These are phyloP conservation scores for Didymella glomerata DNA, from an alignment of 2,329 filamentous ascomycete genomes.

Conservation along the genomic window DNA sequence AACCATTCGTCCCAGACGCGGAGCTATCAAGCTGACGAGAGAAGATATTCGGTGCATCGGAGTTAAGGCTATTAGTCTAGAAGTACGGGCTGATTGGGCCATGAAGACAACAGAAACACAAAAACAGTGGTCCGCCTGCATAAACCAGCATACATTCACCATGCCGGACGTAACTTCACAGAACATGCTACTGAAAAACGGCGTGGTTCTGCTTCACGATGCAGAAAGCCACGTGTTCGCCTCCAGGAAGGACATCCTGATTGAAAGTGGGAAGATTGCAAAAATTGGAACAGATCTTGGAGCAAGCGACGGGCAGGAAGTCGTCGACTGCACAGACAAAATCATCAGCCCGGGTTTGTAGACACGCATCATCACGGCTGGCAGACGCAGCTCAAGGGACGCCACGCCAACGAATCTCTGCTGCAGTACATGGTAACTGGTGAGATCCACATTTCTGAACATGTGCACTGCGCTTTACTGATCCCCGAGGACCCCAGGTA, in stretches of 20 bases:
- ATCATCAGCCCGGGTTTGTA: slow-evolving; percentile 64
- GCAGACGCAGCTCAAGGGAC: slow-evolving; percentile 65
- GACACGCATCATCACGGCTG: slow-evolving; percentile 62
- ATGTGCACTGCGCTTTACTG: slow-evolving; percentile 48
- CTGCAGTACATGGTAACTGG: slow-evolving; percentile 55
- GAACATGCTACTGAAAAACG: slow-evolving; percentile 47
- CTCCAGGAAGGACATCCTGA: slow-evolving; percentile 44
- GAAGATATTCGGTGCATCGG: not conserved
- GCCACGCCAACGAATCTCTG: slow-evolving; percentile 61
- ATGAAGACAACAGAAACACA: not conserved
- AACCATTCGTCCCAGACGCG: too few relatives aligned
- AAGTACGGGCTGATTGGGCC: not conserved
- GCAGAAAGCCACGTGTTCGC: slow-evolving; percentile 45
- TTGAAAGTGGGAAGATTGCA: slow-evolving; percentile 46
- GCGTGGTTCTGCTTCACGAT: slow-evolving; percentile 50
- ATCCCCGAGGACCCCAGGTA: slow-evolving; percentile 40
- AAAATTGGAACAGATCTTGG: slow-evolving; percentile 43
- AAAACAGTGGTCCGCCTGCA: not conserved
- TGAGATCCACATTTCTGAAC: slow-evolving; percentile 24
- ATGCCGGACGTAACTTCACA: not conserved
- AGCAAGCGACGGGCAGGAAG: slow-evolving; percentile 43
- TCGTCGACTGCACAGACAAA: slow-evolving; percentile 60
- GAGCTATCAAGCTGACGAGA: not conserved
- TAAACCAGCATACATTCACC: not conserved
- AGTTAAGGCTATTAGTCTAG: not conserved